Base-by-base conservation (phyloP, 441 rosid species). In the Rhodomyrtus psidioides region DNA sequence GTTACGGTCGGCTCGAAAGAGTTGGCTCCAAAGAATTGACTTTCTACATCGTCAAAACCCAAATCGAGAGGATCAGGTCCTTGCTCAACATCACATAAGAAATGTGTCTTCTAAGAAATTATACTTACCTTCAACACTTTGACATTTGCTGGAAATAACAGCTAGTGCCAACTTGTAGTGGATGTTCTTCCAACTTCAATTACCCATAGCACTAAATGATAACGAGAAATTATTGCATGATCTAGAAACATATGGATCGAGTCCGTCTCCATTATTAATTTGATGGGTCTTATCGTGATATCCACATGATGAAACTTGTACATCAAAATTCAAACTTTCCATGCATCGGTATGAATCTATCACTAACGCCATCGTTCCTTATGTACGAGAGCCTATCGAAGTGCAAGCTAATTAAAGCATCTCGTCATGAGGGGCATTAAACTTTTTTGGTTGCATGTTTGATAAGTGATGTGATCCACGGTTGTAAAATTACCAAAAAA, bases 331-430 rank as follows among this genome's bases (percentile, higher is more conserved):
- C 76, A 28, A 34, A 9, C 5, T 65, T 34, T 9, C 5, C 21
- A 15, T 19, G 49, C 76, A 34, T 65, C 0, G 14, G 15, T 0
- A 34, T 1, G 8, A 34, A 34, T 30, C 23, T 0, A 0, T 34
- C 46, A 19, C 46, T 19, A 34, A 39, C 0, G 4, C 0, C 1
- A 6, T 34, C 49, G 23, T 10, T 21, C 34, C 24, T 70, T 19
- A 10, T 0, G 0, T 19, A 13, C 0, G 0, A 34, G n/a, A 21
- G 49, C 9, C 16, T 9, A 2, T 70, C 16, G 3, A 34, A 34
- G 15, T 21, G 14, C n/a, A n/a, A n/a, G n/a, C n/a, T n/a, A n/a
- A n/a, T n/a, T n/a, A n/a, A n/a, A n/a, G n/a, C n/a, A n/a, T n/a
- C n/a, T n/a, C n/a, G n/a, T n/a, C n/a, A n/a, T n/a, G n/a, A n/a